phyloP scores from a whole-genome alignment of 2,329 filamentous ascomycete species.

The Boeremia exigua region DNA sequence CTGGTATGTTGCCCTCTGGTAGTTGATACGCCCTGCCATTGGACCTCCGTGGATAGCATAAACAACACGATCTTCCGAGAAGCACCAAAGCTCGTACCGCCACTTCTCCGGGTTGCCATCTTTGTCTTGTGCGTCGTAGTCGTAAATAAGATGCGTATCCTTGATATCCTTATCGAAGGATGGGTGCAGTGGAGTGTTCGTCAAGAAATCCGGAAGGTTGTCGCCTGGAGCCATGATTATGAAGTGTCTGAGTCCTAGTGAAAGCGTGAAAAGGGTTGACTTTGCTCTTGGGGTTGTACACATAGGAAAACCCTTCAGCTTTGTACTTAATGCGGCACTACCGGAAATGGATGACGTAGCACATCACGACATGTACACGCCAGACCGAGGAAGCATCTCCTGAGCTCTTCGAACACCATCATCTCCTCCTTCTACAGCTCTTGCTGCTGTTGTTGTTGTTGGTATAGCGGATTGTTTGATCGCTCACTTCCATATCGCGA shows the following conservation, averaged over 20 bases:
- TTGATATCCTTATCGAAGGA: conserved; percentile 60
- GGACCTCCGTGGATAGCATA: conserved; percentile 67
- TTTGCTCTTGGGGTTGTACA: background rate
- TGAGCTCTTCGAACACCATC: background rate
- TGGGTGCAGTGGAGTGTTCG: conserved; percentile 35
- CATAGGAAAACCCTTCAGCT: background rate
- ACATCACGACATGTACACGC: conserved; percentile 5
- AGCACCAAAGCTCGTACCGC: conserved; percentile 69
- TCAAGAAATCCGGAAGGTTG: conserved; percentile 32
- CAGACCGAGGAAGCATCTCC: conserved; percentile 1
- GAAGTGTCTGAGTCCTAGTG: background rate
- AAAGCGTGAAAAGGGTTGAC: background rate
- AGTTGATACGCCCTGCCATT: conserved; percentile 58
- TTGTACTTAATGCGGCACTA: conserved; percentile 13
- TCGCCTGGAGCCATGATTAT: conserved; percentile 31
- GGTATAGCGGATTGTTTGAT: background rate
- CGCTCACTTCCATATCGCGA: background rate
- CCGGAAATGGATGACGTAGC: conserved; percentile 14
- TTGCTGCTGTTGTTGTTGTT: conserved; percentile 2
- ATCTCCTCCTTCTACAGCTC: background rate
- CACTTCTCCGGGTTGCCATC: conserved; percentile 63
- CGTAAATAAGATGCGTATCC: conserved; percentile 63
- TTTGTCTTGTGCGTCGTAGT: conserved; percentile 59
- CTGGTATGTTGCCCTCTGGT: conserved; percentile 62
- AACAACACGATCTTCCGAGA: conserved; percentile 59